A percentile compares a stretch with the other conserved stretches of the same genome.
Evolutionary conservation across 306 rosid species (phyloP).

Genomic region (Gleditsia sinensis): DNA sequence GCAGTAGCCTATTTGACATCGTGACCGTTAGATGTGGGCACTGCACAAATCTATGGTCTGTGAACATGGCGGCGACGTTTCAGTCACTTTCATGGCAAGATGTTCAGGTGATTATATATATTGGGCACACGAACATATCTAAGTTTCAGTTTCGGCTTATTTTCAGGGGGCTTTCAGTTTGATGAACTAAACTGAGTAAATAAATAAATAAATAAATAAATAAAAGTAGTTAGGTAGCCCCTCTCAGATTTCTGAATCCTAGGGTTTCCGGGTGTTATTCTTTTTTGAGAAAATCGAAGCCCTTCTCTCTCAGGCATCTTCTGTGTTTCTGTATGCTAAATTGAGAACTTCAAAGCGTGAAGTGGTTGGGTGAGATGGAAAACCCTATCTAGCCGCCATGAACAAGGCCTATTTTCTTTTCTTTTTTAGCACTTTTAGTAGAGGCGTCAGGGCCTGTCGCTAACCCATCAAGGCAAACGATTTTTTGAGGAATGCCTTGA

Average conservation of each 20-base stretch:
- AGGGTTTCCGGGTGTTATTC: slow-evolving; percentile 34
- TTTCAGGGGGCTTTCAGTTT: slow-evolving; percentile 34
- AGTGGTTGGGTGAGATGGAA: slow-evolving; percentile 10
- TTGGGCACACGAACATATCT: no score
- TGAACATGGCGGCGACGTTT: slow-evolving; percentile 98
- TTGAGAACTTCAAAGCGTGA: slow-evolving; percentile 42
- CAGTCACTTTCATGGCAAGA: slow-evolving; percentile 94
- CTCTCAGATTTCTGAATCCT: slow-evolving; percentile 40
- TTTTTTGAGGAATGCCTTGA: slow-evolving; percentile 21
- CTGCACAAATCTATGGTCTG: slow-evolving; percentile 99
- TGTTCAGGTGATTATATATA: slow-evolving; percentile 68
- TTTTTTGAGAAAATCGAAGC: slow-evolving; percentile 52
- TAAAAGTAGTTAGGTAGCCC: neutral
- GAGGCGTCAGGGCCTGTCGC: slow-evolving; percentile 41
- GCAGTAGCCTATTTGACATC: slow-evolving; percentile 84
- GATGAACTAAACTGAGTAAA: neutral
- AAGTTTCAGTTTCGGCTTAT: slow-evolving; percentile 36
- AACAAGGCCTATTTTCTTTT: slow-evolving; percentile 31
- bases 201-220: neutral
- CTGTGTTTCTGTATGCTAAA: slow-evolving; percentile 18
- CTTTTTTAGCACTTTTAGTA: slow-evolving; percentile 35
- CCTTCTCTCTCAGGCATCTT: slow-evolving; percentile 29
- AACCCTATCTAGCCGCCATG: slow-evolving; percentile 89
- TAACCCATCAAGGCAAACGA: slow-evolving; percentile 30
- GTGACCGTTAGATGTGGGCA: slow-evolving; percentile 99